Evolutionary conservation across 129 eudicot genomes (phyloP), one percentile per base, ranked within the genome.

Genomic region (Kitagawia praeruptora): DNA sequence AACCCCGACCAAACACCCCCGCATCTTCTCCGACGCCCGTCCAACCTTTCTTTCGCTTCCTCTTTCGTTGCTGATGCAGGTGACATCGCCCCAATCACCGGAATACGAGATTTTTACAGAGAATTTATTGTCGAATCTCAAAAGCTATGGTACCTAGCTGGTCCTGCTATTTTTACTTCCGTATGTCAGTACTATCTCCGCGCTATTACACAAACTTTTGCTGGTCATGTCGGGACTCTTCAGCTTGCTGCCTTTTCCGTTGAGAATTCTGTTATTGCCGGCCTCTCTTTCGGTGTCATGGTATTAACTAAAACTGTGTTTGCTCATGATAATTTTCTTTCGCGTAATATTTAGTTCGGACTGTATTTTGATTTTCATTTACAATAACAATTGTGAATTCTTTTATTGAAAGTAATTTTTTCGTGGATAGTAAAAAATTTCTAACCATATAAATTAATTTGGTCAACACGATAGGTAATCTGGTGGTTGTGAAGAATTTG

Each of bases 211-310:
- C 87, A 82, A 16, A 81, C 87, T 16, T 83, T 88, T 66, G 87
- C 91, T 39, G 91, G 91, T 47, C 91, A 85, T 14, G 86, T 88
- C 15, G 86, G 91, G 3, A 88, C 87, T 4, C 86, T 88, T 10
- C 84, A 83, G 9, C 91, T 88, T 40, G 89, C 91, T 4, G 89
- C 89, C 69, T 53, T 88, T 69, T 88, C 91, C 31, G 64, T 85
- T 6, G 89, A 85, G 19, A 88, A 88, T 73, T 81, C 84, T 0
- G 89, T 92, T 70, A 89, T 92, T 39, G 89, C 92, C 38, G 95
- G 92, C 10, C 87, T 92, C 77, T 88, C 92, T 4, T 85, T 83
- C 38, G 97, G 95, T 12, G 47, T 89, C 82, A 80, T 89, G 95
- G 97, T 92, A 86, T 34, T 69, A 21, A 31, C 7, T 61, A 47